A percentile compares a stretch with the other conserved stretches of the same genome.
Evolutionary conservation across 306 rosid species (phyloP).

Genomic region (Mimosa bimucronata): DNA sequence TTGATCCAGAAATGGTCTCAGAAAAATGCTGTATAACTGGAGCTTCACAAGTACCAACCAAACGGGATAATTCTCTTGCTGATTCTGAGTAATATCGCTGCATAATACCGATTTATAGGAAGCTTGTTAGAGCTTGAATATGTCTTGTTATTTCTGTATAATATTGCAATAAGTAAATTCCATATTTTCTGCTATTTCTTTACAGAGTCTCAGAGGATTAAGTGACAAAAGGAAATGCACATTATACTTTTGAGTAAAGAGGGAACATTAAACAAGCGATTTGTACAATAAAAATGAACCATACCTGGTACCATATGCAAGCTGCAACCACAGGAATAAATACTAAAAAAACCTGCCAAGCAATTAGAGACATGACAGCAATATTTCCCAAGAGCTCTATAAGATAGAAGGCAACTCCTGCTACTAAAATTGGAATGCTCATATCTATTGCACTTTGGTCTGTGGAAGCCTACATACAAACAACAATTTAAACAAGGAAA

Average conservation of each 20-base stretch:
- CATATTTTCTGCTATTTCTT: not conserved
- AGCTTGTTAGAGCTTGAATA: not conserved
- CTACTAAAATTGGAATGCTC: conserved; percentile 15
- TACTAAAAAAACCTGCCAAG: conserved; percentile 47
- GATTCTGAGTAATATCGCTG: conserved; percentile 77
- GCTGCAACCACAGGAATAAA: conserved; percentile 53
- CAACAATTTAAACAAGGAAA: conserved; percentile 13
- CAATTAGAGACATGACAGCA: conserved; percentile 47
- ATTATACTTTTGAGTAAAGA: conserved; percentile 21
- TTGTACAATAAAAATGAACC: not conserved
- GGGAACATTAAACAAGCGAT: not conserved
- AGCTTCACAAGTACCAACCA: conserved; percentile 84
- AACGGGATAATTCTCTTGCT: conserved; percentile 73
- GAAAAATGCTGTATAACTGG: conserved; percentile 88
- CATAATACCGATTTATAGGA: conserved; percentile 21
- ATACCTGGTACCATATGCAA: conserved; percentile 51
- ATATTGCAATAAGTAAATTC: not conserved
- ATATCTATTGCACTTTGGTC: conserved; percentile 48
- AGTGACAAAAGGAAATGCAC: conserved; percentile 2
- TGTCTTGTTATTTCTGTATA: not conserved
- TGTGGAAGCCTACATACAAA: conserved; percentile 45
- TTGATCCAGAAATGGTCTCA: conserved; percentile 79
- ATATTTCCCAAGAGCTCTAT: conserved; percentile 37
- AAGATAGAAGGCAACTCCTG: not conserved
- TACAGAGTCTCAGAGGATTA: not conserved